These are phyloP conservation scores for Chalciporus sp. DNA, from an alignment of 1,284 basidiomycete genomes.

Conservation along the genomic window DNA sequence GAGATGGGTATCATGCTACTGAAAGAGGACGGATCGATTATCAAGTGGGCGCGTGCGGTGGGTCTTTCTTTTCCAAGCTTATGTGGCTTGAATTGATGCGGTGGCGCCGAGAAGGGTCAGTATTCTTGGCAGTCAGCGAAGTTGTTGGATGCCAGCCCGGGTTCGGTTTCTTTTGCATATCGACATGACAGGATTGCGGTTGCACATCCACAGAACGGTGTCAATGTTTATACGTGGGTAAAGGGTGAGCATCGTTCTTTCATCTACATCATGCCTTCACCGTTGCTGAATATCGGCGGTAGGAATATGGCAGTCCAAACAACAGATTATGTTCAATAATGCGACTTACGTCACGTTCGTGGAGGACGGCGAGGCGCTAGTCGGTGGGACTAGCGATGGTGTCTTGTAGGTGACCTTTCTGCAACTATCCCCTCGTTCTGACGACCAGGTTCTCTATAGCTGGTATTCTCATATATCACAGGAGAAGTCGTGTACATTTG, in stretches of 20 bases:
- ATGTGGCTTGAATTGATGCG: slow-evolving; percentile 3
- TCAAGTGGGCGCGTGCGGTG: slow-evolving; percentile 59
- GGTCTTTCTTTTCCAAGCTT: slow-evolving; percentile 16
- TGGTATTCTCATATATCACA: slow-evolving; percentile 68
- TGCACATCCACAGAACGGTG: slow-evolving; percentile 56
- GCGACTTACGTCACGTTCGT: slow-evolving; percentile 63
- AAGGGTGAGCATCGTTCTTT: slow-evolving; percentile 45
- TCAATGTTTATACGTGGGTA: slow-evolving; percentile 62
- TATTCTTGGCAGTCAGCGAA: slow-evolving; percentile 61
- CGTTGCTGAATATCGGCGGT: slow-evolving; percentile 1
- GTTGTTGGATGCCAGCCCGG: slow-evolving; percentile 50
- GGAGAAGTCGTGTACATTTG: slow-evolving; percentile 57
- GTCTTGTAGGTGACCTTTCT: slow-evolving; percentile 46
- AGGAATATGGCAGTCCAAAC: slow-evolving; percentile 61
- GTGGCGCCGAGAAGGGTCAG: slow-evolving; percentile 37
- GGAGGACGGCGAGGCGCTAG: slow-evolving; percentile 57
- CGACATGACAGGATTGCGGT: slow-evolving; percentile 59
- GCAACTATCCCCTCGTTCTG: slow-evolving; percentile 8
- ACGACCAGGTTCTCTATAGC: slow-evolving; percentile 35
- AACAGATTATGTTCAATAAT: slow-evolving; percentile 59
- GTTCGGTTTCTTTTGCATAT: slow-evolving; percentile 56
- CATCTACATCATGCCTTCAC: background rate
- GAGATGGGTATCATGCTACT: slow-evolving; percentile 56
- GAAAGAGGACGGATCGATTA: slow-evolving; percentile 56
- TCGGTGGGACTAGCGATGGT: slow-evolving; percentile 68